Base-by-base conservation (phyloP, 139 green algal species). In the Pedinophyceae sp. region DNA sequence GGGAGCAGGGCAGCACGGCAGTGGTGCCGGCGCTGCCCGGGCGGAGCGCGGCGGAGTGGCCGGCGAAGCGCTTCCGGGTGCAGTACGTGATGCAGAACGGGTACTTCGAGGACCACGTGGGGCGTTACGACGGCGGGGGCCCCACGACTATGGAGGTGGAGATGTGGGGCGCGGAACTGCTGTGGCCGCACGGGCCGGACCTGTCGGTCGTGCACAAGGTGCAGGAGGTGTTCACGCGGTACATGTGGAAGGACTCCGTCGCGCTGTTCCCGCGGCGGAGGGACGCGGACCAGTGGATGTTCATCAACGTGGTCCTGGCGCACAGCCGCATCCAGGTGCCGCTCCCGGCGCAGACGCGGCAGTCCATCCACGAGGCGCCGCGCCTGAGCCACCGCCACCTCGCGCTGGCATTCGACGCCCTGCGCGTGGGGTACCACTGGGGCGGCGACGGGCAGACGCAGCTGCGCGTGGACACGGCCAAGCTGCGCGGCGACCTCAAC, bases 401-500 rank as follows among this genome's bases (percentile, higher is more conserved):
- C 3, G 39, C 50, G 19, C 29, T 70, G 23, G 24, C 26, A 3
- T 71, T 52, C 58, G 27, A 67, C 2, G 27, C 23, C n/a, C 55
- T 75, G 49, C 64, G 71, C 20, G 41, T 79, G 24, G 60, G 61
- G 2, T 76, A 76, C 60, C 74, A 65, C 46, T 76, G 39, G 23
- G 71, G 71, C 2, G 71, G 71, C 20, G 68, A 79, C 48, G 66
- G 66, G 1, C 57, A 74, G 39, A 34, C 23, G 16, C 50, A 47
- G 24, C 30, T 71, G 19, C 49, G 50, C 19, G 34, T 79, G 23
- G 61, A 79, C 25, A 47, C 52, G 7, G n/a, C 62, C 17, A 22
- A 58, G 47, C 20, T 64, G 27, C 43, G 46, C 1, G 55, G 30
- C 20, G 38, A 38, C 10, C 16, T 62, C 24, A 50, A 56, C 6